These are phyloP conservation scores for Lachancea lanzarotensis DNA, from an alignment of 805 yeast species.

Conservation along the genomic window DNA sequence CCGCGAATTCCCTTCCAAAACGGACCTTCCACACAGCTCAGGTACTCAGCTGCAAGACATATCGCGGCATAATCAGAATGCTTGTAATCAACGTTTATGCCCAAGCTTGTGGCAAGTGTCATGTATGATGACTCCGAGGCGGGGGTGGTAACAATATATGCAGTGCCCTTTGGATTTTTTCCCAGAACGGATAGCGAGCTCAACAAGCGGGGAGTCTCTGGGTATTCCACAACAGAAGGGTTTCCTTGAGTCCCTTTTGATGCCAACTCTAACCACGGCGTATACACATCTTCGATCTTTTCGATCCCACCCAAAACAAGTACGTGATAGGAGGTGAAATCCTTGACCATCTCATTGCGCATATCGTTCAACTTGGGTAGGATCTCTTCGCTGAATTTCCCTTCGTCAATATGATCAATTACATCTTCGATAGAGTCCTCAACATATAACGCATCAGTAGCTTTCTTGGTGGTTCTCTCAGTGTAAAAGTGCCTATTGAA, in stretches of 20 bases:
- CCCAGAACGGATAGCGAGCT: constrained; percentile 55
- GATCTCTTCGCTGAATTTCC: constrained; percentile 37
- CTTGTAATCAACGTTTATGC: constrained; percentile 36
- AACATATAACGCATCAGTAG: constrained; percentile 57
- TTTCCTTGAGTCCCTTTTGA: constrained; percentile 2
- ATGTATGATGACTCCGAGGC: constrained; percentile 79
- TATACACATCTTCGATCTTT: constrained; percentile 33
- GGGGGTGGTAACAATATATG: constrained; percentile 64
- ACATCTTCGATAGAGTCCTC: constrained; percentile 51
- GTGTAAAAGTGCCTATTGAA: constrained; percentile 47
- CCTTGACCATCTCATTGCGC: constrained; percentile 46
- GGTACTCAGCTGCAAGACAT: constrained; percentile 63
- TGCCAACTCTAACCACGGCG: constrained; percentile 23
- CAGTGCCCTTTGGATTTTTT: constrained; percentile 40
- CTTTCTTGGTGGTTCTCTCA: constrained; percentile 55
- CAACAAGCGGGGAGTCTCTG: constrained; percentile 46
- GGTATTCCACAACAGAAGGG: constrained; percentile 12
- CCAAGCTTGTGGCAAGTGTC: constrained; percentile 52
- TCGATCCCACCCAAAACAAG: constrained; percentile 64
- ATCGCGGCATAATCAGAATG: constrained; percentile 63
- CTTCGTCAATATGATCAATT: constrained; percentile 46
- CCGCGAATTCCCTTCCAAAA: constrained; percentile 96
- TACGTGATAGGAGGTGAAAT: constrained; percentile 54
- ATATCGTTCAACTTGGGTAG: constrained; percentile 35
- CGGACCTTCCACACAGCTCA: constrained; percentile 91